phyloP scores from a whole-genome alignment of 495 filamentous ascomycete species.

The Ramalina intermedia region DNA sequence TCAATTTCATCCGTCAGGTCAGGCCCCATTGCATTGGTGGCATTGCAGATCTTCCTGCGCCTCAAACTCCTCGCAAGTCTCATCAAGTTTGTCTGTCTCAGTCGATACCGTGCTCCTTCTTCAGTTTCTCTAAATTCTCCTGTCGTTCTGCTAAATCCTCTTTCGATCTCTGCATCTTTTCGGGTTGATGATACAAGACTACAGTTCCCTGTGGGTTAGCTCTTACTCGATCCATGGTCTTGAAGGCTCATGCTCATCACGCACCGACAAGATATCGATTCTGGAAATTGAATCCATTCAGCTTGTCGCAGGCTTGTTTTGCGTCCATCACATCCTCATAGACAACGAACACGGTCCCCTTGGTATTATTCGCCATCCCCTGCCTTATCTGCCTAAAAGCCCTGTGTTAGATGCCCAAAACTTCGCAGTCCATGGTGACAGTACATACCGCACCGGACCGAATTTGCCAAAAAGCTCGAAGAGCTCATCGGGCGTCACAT shows the following conservation, averaged over 20 bases:
- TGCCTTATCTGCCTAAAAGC: constrained; percentile 85
- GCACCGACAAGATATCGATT: constrained; percentile 97
- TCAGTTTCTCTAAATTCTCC: constrained; percentile 94
- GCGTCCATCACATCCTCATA: constrained; percentile 99
- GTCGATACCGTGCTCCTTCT: constrained; percentile 96
- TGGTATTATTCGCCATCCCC: constrained; percentile 92
- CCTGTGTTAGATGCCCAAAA: constrained; percentile 16
- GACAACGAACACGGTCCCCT: constrained; percentile 96
- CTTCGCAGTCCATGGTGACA: constrained; percentile 7
- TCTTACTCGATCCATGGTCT: not conserved
- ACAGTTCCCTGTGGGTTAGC: not conserved
- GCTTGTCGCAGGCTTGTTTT: constrained; percentile 95
- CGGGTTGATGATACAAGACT: constrained; percentile 98
- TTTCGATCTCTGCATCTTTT: constrained; percentile 89
- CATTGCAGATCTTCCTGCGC: no score
- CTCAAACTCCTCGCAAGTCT: not conserved
- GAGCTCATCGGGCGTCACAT: constrained; percentile 84
- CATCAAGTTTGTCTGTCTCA: constrained; percentile 33
- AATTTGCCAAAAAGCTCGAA: constrained; percentile 94
- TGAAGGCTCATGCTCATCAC: constrained; percentile 19
- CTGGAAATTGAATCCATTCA: constrained; percentile 99
- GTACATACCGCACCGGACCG: constrained; percentile 76
- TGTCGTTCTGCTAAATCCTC: constrained; percentile 88
- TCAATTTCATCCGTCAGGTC: no score
- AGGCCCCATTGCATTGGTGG: no score